phyloP scores from a whole-genome alignment of 2,329 filamentous ascomycete genomes.

The Epichloe elymi region DNA sequence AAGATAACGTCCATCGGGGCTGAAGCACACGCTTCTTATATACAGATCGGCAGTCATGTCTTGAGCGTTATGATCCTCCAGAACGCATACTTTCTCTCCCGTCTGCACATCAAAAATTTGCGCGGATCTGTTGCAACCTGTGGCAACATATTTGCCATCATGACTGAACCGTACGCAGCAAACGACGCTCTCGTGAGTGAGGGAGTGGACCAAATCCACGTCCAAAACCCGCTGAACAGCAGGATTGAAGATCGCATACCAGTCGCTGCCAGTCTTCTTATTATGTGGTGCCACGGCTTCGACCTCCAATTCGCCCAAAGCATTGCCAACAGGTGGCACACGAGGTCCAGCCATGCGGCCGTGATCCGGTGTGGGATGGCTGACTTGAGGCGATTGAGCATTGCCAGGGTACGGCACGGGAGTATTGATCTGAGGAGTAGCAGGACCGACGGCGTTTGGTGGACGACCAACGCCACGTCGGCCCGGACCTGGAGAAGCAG shows the following conservation, averaged over 20 bases:
- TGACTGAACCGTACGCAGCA: slow-evolving; percentile 96
- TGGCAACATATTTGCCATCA: slow-evolving; percentile 91
- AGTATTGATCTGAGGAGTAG: slow-evolving; percentile 85
- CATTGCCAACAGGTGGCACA: slow-evolving; percentile 39
- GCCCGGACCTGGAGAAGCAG: slow-evolving; percentile 73
- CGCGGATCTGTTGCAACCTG: slow-evolving; percentile 96
- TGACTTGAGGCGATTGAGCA: slow-evolving; percentile 72
- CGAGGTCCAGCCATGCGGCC: slow-evolving; percentile 38
- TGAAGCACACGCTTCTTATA: slow-evolving; percentile 97
- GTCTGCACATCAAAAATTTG: slow-evolving; percentile 92
- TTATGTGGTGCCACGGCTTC: slow-evolving; percentile 73
- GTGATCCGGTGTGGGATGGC: slow-evolving; percentile 68
- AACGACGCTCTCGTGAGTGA: slow-evolving; percentile 89
- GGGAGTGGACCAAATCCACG: slow-evolving; percentile 85
- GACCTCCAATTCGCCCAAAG: slow-evolving; percentile 74
- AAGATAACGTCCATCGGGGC: slow-evolving; percentile 83
- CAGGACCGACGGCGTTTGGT: slow-evolving; percentile 50
- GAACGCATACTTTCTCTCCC: slow-evolving; percentile 75
- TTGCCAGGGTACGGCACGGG: slow-evolving; percentile 76
- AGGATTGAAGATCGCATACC: slow-evolving; percentile 96
- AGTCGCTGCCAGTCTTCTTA: slow-evolving; percentile 82
- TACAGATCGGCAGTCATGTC: slow-evolving; percentile 88
- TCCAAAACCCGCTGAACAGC: slow-evolving; percentile 79
- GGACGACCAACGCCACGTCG: slow-evolving; percentile 59
- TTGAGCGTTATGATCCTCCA: slow-evolving; percentile 70